A percentile compares a stretch with the other conserved stretches of the same genome.
phyloP scores from a whole-genome alignment of 1,284 basidiomycete genomes.

The Vanrija pseudolonga region DNA sequence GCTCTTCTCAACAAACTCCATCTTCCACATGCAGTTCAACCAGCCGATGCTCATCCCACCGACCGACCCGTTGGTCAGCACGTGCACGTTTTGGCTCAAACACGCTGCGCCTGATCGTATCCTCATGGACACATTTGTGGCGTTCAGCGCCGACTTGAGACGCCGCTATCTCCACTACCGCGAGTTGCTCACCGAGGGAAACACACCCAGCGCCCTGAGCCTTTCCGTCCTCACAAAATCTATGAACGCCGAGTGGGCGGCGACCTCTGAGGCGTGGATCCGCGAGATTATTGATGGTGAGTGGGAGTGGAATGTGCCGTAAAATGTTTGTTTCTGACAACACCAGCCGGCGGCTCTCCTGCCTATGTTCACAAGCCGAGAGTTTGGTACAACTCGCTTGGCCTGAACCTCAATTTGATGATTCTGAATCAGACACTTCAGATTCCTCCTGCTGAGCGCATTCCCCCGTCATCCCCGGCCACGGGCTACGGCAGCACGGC shows the following conservation, averaged over 20 bases:
- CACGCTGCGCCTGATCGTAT: conserved; percentile 21
- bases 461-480: conserved; percentile 17
- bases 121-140: conserved; percentile 27
- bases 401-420: conserved; percentile 35
- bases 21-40: conserved; percentile 42
- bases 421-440: conserved; percentile 37
- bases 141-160: conserved; percentile 34
- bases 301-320: not conserved
- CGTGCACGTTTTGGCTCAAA: conserved; percentile 24
- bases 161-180: conserved; percentile 34
- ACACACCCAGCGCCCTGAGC: conserved; percentile 23
- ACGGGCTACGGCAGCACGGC: conserved; percentile 2
- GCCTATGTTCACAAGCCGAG: conserved; percentile 31
- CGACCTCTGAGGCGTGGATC: conserved; percentile 33
- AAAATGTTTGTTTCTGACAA: not conserved
- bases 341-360: conserved; percentile 22
- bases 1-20: conserved; percentile 36
- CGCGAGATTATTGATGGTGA: conserved; percentile 34
- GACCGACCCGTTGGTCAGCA: conserved; percentile 31
- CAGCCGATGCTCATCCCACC: conserved; percentile 36
- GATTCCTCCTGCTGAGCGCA: conserved; percentile 27
- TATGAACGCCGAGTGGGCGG: conserved; percentile 36
- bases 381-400: conserved; percentile 31
- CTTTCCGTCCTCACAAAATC: conserved; percentile 31
- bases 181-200: conserved; percentile 23